Evolutionary conservation across 2,329 filamentous ascomycete genomes (phyloP).

Genomic region (Penicillium concentricum): DNA sequence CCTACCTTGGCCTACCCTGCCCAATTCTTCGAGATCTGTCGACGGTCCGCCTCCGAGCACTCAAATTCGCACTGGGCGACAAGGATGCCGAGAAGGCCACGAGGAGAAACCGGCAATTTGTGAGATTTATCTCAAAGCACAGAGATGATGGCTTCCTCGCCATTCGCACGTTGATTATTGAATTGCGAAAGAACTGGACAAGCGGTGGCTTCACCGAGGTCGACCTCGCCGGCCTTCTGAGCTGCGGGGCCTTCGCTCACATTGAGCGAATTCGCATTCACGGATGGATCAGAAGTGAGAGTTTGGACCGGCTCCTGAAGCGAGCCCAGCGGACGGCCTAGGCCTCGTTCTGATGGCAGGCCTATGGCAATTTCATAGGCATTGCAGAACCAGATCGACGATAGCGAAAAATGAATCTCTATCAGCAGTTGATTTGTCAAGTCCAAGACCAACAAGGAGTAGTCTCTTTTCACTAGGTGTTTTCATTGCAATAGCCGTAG

Average conservation of each 20-base stretch:
- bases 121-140: not conserved
- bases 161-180: not conserved
- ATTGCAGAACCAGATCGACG: slow-evolving; percentile 45
- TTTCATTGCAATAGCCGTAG: slow-evolving; percentile 71
- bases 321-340: not conserved
- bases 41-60: not conserved
- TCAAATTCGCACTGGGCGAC: not conserved
- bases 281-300: not conserved
- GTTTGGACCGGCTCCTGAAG: not conserved
- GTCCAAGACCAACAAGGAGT: slow-evolving; percentile 59
- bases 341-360: not conserved
- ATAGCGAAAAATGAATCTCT: slow-evolving; percentile 45
- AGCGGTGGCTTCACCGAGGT: not conserved
- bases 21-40: not conserved
- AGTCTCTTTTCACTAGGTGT: slow-evolving; percentile 62
- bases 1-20: not conserved
- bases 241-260: not conserved
- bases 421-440: slow-evolving; percentile 47
- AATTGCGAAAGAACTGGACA: not conserved
- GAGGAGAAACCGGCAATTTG: not conserved
- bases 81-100: not conserved
- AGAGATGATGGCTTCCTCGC: not conserved
- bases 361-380: slow-evolving; percentile 28
- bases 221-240: not conserved
- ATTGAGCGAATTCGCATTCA: not conserved